These are phyloP conservation scores for Syzygium jambos DNA, from an alignment of 345 rosid genomes.

Conservation along the genomic window DNA sequence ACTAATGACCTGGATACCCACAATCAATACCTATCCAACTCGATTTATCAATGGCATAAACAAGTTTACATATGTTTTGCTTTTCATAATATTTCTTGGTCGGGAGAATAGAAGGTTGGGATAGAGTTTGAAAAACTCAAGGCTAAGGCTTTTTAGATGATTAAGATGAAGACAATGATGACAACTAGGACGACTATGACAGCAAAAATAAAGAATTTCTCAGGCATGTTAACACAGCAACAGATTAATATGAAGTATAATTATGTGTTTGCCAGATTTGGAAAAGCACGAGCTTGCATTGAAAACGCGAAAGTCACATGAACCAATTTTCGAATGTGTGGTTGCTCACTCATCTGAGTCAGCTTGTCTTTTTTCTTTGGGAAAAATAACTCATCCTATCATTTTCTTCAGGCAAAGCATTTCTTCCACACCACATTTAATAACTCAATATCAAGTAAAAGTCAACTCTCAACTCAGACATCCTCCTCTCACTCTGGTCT, in stretches of 20 bases:
- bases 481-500: not conserved
- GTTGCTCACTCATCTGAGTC: not conserved
- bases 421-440: not conserved
- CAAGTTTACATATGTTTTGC: not conserved
- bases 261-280: not conserved
- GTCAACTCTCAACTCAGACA: not conserved
- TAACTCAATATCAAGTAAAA: not conserved
- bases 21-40: not conserved
- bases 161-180: not conserved
- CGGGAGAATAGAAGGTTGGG: not conserved
- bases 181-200: not conserved
- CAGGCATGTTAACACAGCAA: not conserved
- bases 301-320: not conserved
- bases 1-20: not conserved
- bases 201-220: not conserved
- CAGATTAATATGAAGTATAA: not conserved
- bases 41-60: not conserved
- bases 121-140: not conserved
- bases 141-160: not conserved
- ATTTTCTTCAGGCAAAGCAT: not conserved
- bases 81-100: not conserved
- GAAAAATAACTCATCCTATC: not conserved
- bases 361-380: not conserved
- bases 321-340: not conserved
- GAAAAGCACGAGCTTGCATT: not conserved